Conservation (phyloP, 2,329 filamentous ascomycete species). For the Ceratocystis albifundus region DNA sequence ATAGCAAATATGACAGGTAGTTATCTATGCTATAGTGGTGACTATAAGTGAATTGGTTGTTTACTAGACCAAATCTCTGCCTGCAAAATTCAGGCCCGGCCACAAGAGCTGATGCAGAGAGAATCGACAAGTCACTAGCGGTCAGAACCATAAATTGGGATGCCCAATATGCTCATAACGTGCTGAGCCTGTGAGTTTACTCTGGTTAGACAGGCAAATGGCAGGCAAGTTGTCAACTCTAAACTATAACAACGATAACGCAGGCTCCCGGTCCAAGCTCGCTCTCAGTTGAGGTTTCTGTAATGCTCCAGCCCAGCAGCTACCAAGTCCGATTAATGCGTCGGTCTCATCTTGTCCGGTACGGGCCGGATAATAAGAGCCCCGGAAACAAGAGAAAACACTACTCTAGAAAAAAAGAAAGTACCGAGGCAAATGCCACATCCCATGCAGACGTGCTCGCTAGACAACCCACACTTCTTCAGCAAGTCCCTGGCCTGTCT, state of each 20-base stretch:
- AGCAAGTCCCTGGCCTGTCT: not conserved
- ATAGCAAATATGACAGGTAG: no score
- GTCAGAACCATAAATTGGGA: not conserved
- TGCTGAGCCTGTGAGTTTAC: not conserved
- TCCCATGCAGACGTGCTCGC: not conserved
- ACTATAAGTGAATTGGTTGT: no score
- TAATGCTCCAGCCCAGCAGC: not conserved
- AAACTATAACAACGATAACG: no score
- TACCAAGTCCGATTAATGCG: not conserved
- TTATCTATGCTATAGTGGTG: no score
- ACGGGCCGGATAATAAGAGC: not conserved
- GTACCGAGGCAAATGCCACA: not conserved
- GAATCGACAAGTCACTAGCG: not conserved
- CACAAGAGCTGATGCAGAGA: not conserved
- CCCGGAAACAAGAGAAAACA: not conserved
- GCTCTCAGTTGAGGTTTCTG: no score
- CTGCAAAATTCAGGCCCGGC: not conserved
- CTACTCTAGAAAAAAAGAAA: not conserved
- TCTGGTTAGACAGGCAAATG: no score
- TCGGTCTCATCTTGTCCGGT: not conserved
- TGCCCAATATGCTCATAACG: not conserved
- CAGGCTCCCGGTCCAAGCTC: no score
- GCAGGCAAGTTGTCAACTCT: no score
- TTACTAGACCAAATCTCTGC: no score
- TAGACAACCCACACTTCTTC: no score